A percentile compares a stretch with the other conserved stretches of the same genome.
Conservation (phyloP, 2,329 filamentous ascomycete species). For the Colletotrichum sp. region DNA sequence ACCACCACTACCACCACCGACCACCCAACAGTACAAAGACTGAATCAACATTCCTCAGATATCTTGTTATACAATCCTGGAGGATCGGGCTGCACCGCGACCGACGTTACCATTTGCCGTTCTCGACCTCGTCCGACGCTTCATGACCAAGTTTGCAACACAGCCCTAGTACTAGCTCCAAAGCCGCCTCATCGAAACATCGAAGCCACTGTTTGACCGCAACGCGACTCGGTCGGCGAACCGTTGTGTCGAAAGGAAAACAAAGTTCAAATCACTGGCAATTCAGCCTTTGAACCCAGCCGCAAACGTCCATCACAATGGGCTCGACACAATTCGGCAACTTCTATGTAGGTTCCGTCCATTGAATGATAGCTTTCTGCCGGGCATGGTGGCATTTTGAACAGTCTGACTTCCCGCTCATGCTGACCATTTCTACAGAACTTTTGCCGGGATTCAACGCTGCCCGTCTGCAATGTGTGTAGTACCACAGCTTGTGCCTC, state of each 20-base stretch:
- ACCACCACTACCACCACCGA: not conserved
- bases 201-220: not conserved
- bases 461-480: constrained; percentile 85
- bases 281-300: not conserved
- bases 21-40: not conserved
- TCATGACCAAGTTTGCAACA: not conserved
- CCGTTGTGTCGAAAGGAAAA: not conserved
- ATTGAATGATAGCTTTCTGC: constrained; percentile 18
- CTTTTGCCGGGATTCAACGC: constrained; percentile 83
- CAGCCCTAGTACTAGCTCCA: not conserved
- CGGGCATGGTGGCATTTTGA: not conserved
- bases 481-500: not conserved
- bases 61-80: not conserved
- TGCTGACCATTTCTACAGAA: constrained; percentile 51
- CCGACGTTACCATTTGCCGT: not conserved
- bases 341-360: constrained; percentile 53
- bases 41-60: not conserved
- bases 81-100: not conserved
- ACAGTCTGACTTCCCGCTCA: constrained; percentile 26
- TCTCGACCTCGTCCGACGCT: not conserved
- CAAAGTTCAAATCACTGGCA: not conserved
- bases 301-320: constrained; percentile 44
- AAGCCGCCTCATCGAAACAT: not conserved
- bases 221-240: not conserved
- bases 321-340: constrained; percentile 67